Conservation (phyloP, 352 stramenopile species). For the Pilasporangium apinafurcum region DNA sequence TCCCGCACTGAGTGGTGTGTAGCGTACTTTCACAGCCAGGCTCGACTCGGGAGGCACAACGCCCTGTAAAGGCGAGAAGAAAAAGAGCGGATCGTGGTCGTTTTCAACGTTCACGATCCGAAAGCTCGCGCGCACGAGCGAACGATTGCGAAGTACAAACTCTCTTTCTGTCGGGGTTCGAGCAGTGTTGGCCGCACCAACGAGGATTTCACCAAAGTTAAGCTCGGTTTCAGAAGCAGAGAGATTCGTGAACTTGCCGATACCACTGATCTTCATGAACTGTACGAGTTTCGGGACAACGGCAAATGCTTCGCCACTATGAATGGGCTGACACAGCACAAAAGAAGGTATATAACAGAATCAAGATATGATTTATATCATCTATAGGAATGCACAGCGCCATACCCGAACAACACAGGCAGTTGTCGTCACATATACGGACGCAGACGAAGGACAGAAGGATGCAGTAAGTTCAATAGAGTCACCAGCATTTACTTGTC, state of each 20-base stretch:
- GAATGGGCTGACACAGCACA: constrained; percentile 14
- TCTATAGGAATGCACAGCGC: constrained; percentile 3
- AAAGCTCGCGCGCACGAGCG: constrained; percentile 86
- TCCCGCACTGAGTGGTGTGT: constrained; percentile 73
- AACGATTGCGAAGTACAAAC: constrained; percentile 87
- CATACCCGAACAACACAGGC: constrained; percentile 52
- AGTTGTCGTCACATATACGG: constrained; percentile 84
- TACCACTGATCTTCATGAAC: constrained; percentile 82
- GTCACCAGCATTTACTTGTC: constrained; percentile 55
- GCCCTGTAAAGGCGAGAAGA: constrained; percentile 59
- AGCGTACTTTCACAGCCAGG: constrained; percentile 65
- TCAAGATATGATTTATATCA: neutral
- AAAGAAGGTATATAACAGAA: neutral
- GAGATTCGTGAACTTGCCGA: constrained; percentile 89
- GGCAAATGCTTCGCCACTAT: constrained; percentile 13
- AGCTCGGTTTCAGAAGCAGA: constrained; percentile 69
- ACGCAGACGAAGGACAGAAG: constrained; percentile 62
- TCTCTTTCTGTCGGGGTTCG: constrained; percentile 59
- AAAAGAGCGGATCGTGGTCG: constrained; percentile 85
- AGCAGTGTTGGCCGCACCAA: constrained; percentile 38
- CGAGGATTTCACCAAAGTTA: constrained; percentile 80
- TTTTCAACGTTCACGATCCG: constrained; percentile 61
- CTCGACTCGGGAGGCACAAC: constrained; percentile 73
- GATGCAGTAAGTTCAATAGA: constrained; percentile 62
- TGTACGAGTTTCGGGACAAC: constrained; percentile 18